Conservation (phyloP, 2,329 filamentous ascomycete species). For the Fusarium oxysporum region DNA sequence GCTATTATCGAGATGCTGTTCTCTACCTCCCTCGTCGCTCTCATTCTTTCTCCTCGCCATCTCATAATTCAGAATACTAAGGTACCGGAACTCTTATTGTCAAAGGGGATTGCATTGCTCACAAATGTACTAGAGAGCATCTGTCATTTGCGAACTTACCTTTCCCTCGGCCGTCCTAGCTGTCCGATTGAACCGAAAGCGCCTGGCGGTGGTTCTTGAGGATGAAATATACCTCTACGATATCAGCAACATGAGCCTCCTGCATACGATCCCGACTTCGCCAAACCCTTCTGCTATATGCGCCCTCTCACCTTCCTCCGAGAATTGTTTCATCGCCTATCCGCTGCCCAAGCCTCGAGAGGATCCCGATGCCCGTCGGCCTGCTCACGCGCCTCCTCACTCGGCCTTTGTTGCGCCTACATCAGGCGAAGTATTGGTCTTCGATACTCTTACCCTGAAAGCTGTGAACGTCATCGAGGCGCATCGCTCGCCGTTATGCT, state of each 20-base stretch:
- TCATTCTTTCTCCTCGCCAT: constrained; percentile 90
- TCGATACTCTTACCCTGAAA: constrained; percentile 89
- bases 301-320: constrained; percentile 91
- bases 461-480: constrained; percentile 96
- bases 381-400: constrained; percentile 85
- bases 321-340: constrained; percentile 95
- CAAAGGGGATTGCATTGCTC: constrained; percentile 16
- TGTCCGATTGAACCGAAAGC: constrained; percentile 92
- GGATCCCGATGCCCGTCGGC: constrained; percentile 67
- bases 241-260: constrained; percentile 96
- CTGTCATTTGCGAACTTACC: constrained; percentile 97
- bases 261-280: constrained; percentile 93
- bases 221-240: constrained; percentile 99
- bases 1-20: constrained; percentile 99
- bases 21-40: constrained; percentile 93
- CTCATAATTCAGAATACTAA: constrained; percentile 98
- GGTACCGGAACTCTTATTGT: constrained; percentile 59
- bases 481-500: constrained; percentile 90
- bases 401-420: constrained; percentile 85
- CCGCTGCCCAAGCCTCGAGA: constrained; percentile 82
- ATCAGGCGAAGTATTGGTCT: constrained; percentile 91
- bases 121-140: constrained; percentile 62
- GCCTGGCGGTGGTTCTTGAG: constrained; percentile 91
- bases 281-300: constrained; percentile 93
- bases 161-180: constrained; percentile 97